phyloP scores from a whole-genome alignment of 2,329 filamentous ascomycete genomes.

The Fusarium sp. region DNA sequence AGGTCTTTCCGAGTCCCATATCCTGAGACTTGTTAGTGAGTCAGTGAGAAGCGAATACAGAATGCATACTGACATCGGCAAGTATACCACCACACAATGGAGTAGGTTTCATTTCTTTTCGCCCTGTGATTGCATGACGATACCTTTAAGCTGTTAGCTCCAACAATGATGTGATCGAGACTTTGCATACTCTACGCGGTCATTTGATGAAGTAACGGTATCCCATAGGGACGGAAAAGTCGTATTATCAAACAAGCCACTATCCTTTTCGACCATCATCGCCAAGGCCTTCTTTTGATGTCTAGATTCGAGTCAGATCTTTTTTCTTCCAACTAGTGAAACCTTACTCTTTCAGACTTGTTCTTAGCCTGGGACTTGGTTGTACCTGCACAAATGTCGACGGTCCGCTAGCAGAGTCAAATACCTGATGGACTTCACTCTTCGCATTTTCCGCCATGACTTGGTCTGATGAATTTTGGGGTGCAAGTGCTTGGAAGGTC shows the following conservation, averaged over 20 bases:
- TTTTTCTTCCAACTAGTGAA: fast-evolving
- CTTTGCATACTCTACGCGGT: background rate
- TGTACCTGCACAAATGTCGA: background rate
- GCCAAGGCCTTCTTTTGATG: background rate
- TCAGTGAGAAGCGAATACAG: fast-evolving
- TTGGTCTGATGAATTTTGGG: background rate
- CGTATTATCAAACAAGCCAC: background rate
- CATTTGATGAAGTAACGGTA: background rate
- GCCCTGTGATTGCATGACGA: background rate
- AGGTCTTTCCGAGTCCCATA: background rate
- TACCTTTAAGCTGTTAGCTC: background rate
- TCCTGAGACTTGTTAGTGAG: background rate
- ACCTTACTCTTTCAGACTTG: background rate
- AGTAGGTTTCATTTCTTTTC: background rate
- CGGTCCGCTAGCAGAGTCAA: background rate
- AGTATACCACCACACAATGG: background rate
- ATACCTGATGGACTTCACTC: background rate
- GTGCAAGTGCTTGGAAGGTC: background rate
- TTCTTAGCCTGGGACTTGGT: background rate
- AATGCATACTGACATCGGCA: background rate
- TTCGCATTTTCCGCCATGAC: background rate
- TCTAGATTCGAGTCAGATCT: fast-evolving
- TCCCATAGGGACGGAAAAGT: background rate
- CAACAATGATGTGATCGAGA: fast-evolving
- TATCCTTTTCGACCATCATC: background rate